A percentile compares a stretch with the other conserved stretches of the same genome.
Evolutionary conservation across 2,329 filamentous ascomycete genomes (phyloP).

Genomic region (Macroventuria anomochaeta): DNA sequence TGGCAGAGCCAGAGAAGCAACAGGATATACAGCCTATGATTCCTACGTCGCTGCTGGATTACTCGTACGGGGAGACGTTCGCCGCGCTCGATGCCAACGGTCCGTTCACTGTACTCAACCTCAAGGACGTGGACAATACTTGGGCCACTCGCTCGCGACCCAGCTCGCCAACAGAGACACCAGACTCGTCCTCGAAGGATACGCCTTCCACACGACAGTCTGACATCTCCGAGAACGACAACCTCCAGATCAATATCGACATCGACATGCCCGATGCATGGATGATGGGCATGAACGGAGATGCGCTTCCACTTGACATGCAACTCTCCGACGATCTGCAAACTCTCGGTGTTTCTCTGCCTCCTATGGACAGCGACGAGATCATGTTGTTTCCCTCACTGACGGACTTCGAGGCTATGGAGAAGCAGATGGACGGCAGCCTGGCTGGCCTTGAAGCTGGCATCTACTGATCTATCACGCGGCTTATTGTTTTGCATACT

Average conservation of each 20-base stretch:
- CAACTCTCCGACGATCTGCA: constrained; percentile 43
- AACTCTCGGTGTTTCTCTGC: constrained; percentile 39
- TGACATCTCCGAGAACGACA: constrained; percentile 53
- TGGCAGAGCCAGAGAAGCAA: constrained; percentile 27
- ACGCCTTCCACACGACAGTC: constrained; percentile 48
- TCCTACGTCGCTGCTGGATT: constrained; percentile 39
- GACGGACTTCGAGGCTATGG: constrained; percentile 45
- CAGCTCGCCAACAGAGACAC: constrained; percentile 41
- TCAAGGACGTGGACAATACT: constrained; percentile 45
- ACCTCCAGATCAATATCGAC: constrained; percentile 49
- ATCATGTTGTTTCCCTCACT: constrained; percentile 44
- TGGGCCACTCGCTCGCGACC: constrained; percentile 44
- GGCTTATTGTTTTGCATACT: neutral
- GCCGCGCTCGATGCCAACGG: constrained; percentile 40
- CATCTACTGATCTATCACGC: constrained; percentile 9
- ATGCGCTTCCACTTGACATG: constrained; percentile 39
- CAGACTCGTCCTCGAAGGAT: constrained; percentile 48
- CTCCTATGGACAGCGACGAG: constrained; percentile 44
- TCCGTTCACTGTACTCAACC: constrained; percentile 42
- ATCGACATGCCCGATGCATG: constrained; percentile 46
- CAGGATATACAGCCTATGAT: constrained; percentile 38
- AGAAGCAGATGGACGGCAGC: constrained; percentile 43
- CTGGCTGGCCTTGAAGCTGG: constrained; percentile 16
- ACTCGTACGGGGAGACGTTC: constrained; percentile 44
- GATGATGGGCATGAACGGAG: constrained; percentile 34